These are phyloP conservation scores for Blepharisma stoltei DNA, from an alignment of 73 alveolate species.

Conservation along the genomic window DNA sequence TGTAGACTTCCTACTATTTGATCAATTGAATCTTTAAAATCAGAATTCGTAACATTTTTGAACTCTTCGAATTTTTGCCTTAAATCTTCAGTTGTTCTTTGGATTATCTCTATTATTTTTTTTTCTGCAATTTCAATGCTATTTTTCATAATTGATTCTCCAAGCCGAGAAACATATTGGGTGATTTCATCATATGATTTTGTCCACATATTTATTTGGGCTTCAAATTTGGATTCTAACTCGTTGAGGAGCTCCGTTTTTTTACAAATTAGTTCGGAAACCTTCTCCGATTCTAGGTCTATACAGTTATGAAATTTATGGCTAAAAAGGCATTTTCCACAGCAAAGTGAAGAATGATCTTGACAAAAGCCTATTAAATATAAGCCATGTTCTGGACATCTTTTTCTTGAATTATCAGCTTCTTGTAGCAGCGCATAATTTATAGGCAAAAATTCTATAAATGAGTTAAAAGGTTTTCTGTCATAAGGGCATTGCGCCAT, in stretches of 20 bases:
- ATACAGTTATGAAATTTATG: background rate
- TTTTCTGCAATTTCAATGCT: no score
- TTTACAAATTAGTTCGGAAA: background rate
- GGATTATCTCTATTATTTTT: no score
- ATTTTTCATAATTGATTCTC: no score
- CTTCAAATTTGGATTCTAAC: background rate
- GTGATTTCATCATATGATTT: background rate
- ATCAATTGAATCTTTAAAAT: no score
- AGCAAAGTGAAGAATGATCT: background rate
- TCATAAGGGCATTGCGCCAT: slow-evolving; percentile 1
- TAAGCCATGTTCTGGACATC: slow-evolving; percentile 17
- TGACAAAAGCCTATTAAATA: background rate
- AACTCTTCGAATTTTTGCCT: no score
- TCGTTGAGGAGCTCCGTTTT: background rate
- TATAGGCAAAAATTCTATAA: background rate
- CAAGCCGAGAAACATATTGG: no score
- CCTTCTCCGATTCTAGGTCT: background rate
- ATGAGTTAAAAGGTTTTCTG: background rate
- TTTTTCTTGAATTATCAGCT: background rate
- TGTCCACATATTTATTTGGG: background rate
- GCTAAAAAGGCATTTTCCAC: slow-evolving; percentile 15
- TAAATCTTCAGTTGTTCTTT: no score
- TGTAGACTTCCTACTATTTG: no score
- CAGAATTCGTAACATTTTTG: no score
- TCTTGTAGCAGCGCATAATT: slow-evolving; percentile 1